Base-by-base conservation (phyloP, 306 rosid genomes). In the Spatholobus suberectus region DNA sequence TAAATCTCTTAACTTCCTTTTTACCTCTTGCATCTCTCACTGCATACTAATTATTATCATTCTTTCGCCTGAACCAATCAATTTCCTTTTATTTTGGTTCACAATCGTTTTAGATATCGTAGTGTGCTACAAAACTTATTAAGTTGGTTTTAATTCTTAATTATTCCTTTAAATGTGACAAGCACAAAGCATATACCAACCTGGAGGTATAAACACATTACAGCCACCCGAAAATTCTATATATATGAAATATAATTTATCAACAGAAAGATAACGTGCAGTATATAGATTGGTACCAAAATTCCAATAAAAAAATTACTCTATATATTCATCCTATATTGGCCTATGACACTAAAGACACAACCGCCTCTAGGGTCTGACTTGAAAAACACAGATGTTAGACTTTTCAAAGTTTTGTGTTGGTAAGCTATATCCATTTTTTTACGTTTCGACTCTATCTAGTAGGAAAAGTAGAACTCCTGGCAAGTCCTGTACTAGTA, bases 361-460 rank as follows among this genome's bases (percentile, higher is more conserved):
- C 72, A 32, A 21, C 41, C n/a, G 15, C 46, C 32, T 47, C 82
- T 40, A 76, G 46, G 41, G 75, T 32, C 62, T 49, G 29, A 58
- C 76, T 52, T 81, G 70, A 70, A 43, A 82, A 72, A 55, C 75
- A 29, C 13, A 78, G 18, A 34, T 78, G 78, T 27, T 12, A 78
- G 23, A 14, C 40, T 73, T 55, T 44, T n/a, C 73, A 86, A 40
- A 61, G 77, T 40, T 75, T 79, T 74, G 72, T 79, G 70, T 78
- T 26, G 40, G 63, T 59, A 82, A 81, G 7, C 59, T n/a, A 37
- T 9, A 15, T 12, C 24, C 10, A 0, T 59, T 49, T 46, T 11
- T 3, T n/a, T 11, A 54, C 35, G 2, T 54, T 24, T 10, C 1
- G 38, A 7, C 52, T 26, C 26, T 80, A 15, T 73, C 29, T 26